Evolutionary conservation across 1,284 basidiomycete genomes (phyloP).

Genomic region (Papiliotrema nemorosa): DNA sequence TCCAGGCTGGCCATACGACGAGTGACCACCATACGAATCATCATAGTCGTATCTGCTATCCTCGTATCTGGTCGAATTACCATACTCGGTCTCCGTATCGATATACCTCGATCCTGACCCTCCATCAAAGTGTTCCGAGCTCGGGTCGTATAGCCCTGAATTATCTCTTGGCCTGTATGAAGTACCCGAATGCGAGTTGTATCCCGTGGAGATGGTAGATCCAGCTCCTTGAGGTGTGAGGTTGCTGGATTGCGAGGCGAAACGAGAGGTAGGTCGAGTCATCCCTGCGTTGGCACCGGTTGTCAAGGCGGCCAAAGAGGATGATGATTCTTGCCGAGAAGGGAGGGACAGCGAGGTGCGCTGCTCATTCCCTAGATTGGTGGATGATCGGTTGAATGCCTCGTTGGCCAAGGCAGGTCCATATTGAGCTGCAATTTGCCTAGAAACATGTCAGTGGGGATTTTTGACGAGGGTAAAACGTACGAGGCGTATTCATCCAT

Average conservation of each 20-base stretch:
- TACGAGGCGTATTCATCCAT: conserved; percentile 67
- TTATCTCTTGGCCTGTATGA: not conserved
- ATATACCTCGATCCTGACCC: not conserved
- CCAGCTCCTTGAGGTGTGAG: no score
- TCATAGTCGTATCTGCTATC: not conserved
- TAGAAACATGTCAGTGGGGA: conserved; percentile 7
- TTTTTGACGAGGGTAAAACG: conserved; percentile 23
- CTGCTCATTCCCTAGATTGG: conserved; percentile 2
- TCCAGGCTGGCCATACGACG: no score
- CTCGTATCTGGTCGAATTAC: not conserved
- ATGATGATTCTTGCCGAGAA: conserved; percentile 11
- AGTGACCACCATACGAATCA: no score
- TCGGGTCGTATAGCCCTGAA: conserved; percentile 1
- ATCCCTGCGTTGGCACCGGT: not conserved
- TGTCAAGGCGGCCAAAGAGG: conserved; percentile 5
- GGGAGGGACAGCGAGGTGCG: conserved; percentile 9
- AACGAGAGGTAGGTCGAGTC: conserved; percentile 3
- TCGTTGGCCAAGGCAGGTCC: conserved; percentile 43
- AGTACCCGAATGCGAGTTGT: not conserved
- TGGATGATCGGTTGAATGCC: conserved; percentile 39
- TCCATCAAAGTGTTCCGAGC: not conserved
- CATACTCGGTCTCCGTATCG: not conserved
- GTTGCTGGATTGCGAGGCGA: no score
- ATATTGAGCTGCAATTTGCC: conserved; percentile 49
- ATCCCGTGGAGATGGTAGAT: not conserved